Base-by-base conservation (phyloP, 257 asterid species). In the Haberlea rhodopensis region DNA sequence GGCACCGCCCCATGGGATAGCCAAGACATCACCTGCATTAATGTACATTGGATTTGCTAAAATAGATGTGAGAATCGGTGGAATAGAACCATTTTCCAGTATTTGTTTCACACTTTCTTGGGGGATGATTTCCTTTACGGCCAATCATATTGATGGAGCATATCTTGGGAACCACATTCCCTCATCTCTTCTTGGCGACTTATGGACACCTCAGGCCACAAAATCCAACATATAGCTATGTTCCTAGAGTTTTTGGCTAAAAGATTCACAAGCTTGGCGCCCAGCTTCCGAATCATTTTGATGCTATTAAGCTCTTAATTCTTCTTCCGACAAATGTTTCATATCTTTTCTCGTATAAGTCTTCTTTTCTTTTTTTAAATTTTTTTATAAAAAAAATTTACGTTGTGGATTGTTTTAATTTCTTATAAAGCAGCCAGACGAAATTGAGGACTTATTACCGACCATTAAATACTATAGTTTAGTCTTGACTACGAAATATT, bases 91-190 rank as follows among this genome's bases (percentile, higher is more conserved):
- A 31, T 24, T n/a, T 24, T 19, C 43, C 18, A 20, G 13, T 19
- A 45, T 18, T 18, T 26, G 16, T 20, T 45, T 7, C 20, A 23
- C 5, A 4, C 34, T 46, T 43, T 7, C 24, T 31, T 32, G 21
- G 5, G 4, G 2, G 18, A 24, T 76, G 72, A 48, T 77, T 78
- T 69, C 84, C 81, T 81, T 84, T 45, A 88, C 76, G 26, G 8
- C 29, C 54, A 57, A 68, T 86, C 95, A 89, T 72, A 84, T 86
- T 0, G 96, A 90, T 73, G 96, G 97, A 56, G 87, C 95, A n/a
- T 90, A 87, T 75, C 85, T 90, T 23, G n/a, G 97, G 97, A 40
- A 87, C 96, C n/a, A 90, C 97, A n/a, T 89, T 89, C 71, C 96
- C 96, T 34, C 92, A 89, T 69, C 92, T 91, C 59, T 91, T 87